phyloP scores from a whole-genome alignment of 2,329 filamentous ascomycete genomes.

The Aspergillus novoparasiticus region DNA sequence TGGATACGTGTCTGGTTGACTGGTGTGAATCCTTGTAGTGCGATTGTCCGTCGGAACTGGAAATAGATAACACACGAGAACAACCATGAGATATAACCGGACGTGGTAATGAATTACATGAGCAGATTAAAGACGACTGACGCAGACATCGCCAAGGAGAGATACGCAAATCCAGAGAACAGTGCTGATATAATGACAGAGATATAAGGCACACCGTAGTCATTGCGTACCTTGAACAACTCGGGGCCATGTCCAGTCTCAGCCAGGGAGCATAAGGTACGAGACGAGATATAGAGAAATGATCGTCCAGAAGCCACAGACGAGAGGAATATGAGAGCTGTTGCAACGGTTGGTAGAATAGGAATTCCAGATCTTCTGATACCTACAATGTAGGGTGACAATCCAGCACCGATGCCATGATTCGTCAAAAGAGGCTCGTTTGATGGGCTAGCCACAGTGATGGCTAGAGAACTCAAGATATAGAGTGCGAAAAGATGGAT shows the following conservation, averaged over 20 bases:
- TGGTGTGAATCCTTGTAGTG: slow-evolving; percentile 45
- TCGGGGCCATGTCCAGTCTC: slow-evolving; percentile 63
- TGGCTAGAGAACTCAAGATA: slow-evolving; percentile 57
- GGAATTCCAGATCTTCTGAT: slow-evolving; percentile 58
- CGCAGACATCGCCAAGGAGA: slow-evolving; percentile 65
- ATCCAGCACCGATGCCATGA: slow-evolving; percentile 56
- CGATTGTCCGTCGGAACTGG: slow-evolving; percentile 55
- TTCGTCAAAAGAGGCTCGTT: slow-evolving; percentile 56
- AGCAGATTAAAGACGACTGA: slow-evolving; percentile 68
- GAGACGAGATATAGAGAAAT: slow-evolving; percentile 72
- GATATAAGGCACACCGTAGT: slow-evolving; percentile 62
- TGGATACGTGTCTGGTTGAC: slow-evolving; percentile 57
- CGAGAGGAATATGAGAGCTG: slow-evolving; percentile 73
- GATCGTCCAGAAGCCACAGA: slow-evolving; percentile 78
- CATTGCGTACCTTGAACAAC: slow-evolving; percentile 61
- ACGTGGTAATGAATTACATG: slow-evolving; percentile 68
- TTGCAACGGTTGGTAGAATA: slow-evolving; percentile 69
- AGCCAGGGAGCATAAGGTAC: slow-evolving; percentile 66
- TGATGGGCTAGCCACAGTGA: slow-evolving; percentile 62
- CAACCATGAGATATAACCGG: slow-evolving; percentile 69
- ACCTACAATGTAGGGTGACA: slow-evolving; percentile 48
- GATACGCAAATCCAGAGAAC: slow-evolving; percentile 65
- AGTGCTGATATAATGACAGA: slow-evolving; percentile 59
- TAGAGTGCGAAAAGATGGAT: slow-evolving; percentile 62
- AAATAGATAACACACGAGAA: slow-evolving; percentile 62